Evolutionary conservation across 192 early-diverging fungal species (phyloP).

Genomic region (Helicostylum pulchrum): DNA sequence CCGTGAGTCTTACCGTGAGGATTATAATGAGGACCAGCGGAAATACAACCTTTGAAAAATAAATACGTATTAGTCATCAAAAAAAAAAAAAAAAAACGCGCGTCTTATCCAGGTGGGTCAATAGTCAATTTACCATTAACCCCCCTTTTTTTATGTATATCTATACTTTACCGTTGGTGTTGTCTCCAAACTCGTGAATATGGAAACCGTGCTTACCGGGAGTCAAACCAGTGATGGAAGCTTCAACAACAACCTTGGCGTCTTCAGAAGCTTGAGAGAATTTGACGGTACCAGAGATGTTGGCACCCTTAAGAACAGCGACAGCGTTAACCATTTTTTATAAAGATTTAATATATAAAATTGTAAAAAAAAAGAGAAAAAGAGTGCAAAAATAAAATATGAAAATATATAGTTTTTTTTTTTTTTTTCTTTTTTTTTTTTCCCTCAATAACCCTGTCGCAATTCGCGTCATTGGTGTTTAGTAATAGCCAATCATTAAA

Average conservation of each 20-base stretch:
- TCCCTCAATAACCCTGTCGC: too few relatives aligned
- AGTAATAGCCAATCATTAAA: too few relatives aligned
- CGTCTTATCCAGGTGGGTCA: neutral
- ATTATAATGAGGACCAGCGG: conserved; percentile 82
- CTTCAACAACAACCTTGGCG: conserved; percentile 54
- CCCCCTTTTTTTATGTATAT: neutral
- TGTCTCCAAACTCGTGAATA: conserved; percentile 82
- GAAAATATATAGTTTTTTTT: too few relatives aligned
- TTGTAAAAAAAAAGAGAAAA: too few relatives aligned
- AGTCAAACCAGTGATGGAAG: conserved; percentile 57
- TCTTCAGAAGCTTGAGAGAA: conserved; percentile 66
- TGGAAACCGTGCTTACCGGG: conserved; percentile 87
- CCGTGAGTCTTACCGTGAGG: conserved; percentile 73
- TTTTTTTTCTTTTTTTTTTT: too few relatives aligned
- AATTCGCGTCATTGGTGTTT: too few relatives aligned
- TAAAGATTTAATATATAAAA: too few relatives aligned
- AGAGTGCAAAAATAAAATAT: too few relatives aligned
- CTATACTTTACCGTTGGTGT: conserved; percentile 56
- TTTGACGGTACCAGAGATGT: conserved; percentile 66
- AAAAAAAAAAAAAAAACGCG: neutral
- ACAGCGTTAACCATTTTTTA: conserved; percentile 80
- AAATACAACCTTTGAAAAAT: conserved; percentile 54
- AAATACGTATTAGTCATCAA: too few relatives aligned
- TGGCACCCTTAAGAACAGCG: conserved; percentile 68
- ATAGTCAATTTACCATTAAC: neutral